These are phyloP conservation scores for Aspergillus fructus DNA, from an alignment of 2,329 filamentous ascomycete species.

Conservation along the genomic window DNA sequence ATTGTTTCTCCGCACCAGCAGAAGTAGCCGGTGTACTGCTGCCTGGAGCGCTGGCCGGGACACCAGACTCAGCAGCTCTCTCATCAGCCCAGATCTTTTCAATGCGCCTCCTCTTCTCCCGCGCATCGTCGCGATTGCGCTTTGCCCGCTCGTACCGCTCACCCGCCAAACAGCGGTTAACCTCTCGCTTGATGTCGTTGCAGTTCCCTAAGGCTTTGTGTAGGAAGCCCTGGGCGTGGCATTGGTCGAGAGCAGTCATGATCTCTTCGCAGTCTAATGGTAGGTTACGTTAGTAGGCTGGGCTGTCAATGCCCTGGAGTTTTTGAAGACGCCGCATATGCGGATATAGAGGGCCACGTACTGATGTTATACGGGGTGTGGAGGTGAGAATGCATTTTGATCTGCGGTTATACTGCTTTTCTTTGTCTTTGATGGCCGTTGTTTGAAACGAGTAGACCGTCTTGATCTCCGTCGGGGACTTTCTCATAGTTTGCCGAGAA, in stretches of 20 bases:
- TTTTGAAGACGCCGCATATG: background rate
- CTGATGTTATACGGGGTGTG: conserved; percentile 90
- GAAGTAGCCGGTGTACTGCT: background rate
- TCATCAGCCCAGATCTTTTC: conserved; percentile 73
- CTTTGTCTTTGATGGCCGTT: background rate
- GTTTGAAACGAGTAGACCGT: background rate
- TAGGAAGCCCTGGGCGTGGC: conserved; percentile 87
- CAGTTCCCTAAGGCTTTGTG: conserved; percentile 90
- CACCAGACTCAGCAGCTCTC: conserved; percentile 25
- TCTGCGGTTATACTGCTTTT: conserved; percentile 4
- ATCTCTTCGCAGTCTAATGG: conserved; percentile 83
- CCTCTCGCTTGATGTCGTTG: conserved; percentile 78
- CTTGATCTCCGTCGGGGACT: background rate
- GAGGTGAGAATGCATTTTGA: conserved; percentile 91
- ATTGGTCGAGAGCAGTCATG: conserved; percentile 91
- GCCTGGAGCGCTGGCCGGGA: background rate
- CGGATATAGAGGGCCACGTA: conserved; percentile 45
- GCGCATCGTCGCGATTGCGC: conserved; percentile 70
- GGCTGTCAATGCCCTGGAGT: background rate
- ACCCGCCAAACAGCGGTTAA: conserved; percentile 79
- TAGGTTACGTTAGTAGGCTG: conserved; percentile 5
- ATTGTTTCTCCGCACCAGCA: conserved; percentile 4
- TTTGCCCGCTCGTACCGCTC: conserved; percentile 77
- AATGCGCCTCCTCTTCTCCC: conserved; percentile 70
- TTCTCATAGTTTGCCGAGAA: background rate